Evolutionary conservation across 192 early-diverging fungal genomes (phyloP), one percentile per base, ranked within the genome.

Genomic region (Rhizophagus clarus): DNA sequence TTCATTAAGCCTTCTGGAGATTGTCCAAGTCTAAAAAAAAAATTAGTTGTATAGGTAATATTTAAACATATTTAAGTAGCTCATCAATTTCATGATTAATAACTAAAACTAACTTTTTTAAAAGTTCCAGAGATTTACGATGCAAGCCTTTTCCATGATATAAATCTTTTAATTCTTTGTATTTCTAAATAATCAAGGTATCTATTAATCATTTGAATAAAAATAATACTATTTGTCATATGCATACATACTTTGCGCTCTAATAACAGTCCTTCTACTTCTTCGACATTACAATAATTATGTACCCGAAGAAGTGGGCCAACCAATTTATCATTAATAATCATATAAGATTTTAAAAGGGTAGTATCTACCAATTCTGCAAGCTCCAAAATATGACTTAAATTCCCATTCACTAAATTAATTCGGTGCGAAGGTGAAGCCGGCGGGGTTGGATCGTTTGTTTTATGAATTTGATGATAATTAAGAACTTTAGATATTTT

Each of bases 111-210:
- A 84, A 92, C 76, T 84, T 85, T 72, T 90, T 88, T 32, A 98
- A 86, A 32, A 96, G 88, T 80, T 95, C 94, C 47, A 99, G 86
- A 4, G 98, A 96, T 79, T 96, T 96, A 32, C 90, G 90, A 84
- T 97, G 96, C 34, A 94, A 89, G 11, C 93, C 94, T 81, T 97
- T 97, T 76, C 93, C 93, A 61, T 94, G 89, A 83, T 98, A 99
- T 67, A 99, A 87, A 77, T 97, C 97, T n/a, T 98, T 93, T 17
- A 99, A 84, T 84, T 97, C 97, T 42, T 85, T 82, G 78, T 92
- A 92, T 86, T 95, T 96, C 87, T 93, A 72, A n/a, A 66, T 28
- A 42, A 26, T 51, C 64, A 20, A 28, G 6, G 14, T 34, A 60
- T 71, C 28, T 32, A 80, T 61, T 28, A 49, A 73, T 24, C 17